Evolutionary conservation across 768 basidiomycete genomes (phyloP), one percentile per base, ranked within the genome.

Genomic region (Gloeophyllum trabeum): DNA sequence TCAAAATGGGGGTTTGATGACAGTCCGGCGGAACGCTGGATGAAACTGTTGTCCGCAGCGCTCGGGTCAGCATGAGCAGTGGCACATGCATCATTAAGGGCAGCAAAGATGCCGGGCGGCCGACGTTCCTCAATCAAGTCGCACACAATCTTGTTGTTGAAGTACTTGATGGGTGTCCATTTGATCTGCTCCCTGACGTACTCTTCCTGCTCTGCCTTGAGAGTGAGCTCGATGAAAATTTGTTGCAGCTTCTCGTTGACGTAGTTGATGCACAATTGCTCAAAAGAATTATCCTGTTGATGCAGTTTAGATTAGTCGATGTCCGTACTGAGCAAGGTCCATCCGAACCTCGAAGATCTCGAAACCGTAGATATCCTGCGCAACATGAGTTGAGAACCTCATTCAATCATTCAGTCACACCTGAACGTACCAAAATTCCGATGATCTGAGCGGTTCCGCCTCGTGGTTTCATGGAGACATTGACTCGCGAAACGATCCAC

Each of bases 191-290:
- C 96, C 43, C 88, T 76, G 22, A 97, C 91, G 55, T 99, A 99
- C 63, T 99, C 96, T 58, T 99, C 96, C 61, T 99, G 96, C 57
- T 99, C 96, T 14, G 94, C 92, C 70, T 99, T 99, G 56, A 99
- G 70, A 0, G 96, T 99, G 39, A 99, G 71, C 61, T 99, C 93
- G 54, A 99, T 99, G 66, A 99, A 99, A 55, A 98, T 99, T 58
- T 94, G 94, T 54, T 99, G 94, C 20, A 99, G 74, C 64, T 99
- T 99, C 64, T 99, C 96, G 71, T 99, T 99, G 66, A 98, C 96
- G 54, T 99, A 99, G 69, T 99, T 99, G 73, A 99, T 99, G 67
- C 96, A 99, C 16, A 99, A 78, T 61, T 99, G 92, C 57, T 93
- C 91, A 55, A 93, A 92, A 4, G 89, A 91, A 61, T 94, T 94